These are phyloP conservation scores for Emergomyces pasteurianus DNA, from an alignment of 2,329 filamentous ascomycete genomes.

Conservation along the genomic window DNA sequence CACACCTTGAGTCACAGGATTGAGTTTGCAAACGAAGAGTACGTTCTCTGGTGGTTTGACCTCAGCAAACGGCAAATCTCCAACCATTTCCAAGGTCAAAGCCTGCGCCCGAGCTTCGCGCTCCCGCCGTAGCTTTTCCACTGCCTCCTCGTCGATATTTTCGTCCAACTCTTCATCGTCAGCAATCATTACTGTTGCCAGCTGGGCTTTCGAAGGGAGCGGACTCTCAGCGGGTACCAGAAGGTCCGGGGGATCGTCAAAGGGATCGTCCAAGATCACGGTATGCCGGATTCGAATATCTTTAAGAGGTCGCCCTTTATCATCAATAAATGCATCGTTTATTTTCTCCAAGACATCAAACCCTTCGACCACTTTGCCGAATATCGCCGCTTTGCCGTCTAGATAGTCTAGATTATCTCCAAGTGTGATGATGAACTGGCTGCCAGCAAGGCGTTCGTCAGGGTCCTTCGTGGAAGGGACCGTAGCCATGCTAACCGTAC, in stretches of 20 bases:
- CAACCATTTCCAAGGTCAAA: slow-evolving; percentile 92
- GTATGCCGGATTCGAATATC: slow-evolving; percentile 94
- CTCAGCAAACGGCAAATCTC: slow-evolving; percentile 91
- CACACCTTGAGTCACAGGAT: slow-evolving; percentile 72
- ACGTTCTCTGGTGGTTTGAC: slow-evolving; percentile 96
- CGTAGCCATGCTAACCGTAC: slow-evolving; percentile 97
- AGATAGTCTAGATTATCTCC: slow-evolving; percentile 82
- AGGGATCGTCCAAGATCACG: slow-evolving; percentile 83
- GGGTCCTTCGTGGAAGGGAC: slow-evolving; percentile 62
- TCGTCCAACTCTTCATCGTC: slow-evolving; percentile 75
- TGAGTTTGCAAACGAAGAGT: slow-evolving; percentile 95
- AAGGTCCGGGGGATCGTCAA: slow-evolving; percentile 65
- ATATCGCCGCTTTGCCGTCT: slow-evolving; percentile 88
- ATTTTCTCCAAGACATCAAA: slow-evolving; percentile 91
- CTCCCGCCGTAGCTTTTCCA: slow-evolving; percentile 71
- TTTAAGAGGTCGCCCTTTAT: slow-evolving; percentile 74
- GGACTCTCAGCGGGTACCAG: slow-evolving; percentile 70
- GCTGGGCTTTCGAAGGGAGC: slow-evolving; percentile 67
- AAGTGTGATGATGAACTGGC: slow-evolving; percentile 88
- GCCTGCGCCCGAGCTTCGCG: slow-evolving; percentile 88
- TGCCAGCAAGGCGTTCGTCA: slow-evolving; percentile 70
- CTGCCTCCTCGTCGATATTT: slow-evolving; percentile 65
- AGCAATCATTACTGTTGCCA: slow-evolving; percentile 82
- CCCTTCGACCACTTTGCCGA: slow-evolving; percentile 89
- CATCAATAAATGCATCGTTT: slow-evolving; percentile 78